These are phyloP conservation scores for Verticillium klebahnii DNA, from an alignment of 2,329 filamentous ascomycete genomes.

Conservation along the genomic window DNA sequence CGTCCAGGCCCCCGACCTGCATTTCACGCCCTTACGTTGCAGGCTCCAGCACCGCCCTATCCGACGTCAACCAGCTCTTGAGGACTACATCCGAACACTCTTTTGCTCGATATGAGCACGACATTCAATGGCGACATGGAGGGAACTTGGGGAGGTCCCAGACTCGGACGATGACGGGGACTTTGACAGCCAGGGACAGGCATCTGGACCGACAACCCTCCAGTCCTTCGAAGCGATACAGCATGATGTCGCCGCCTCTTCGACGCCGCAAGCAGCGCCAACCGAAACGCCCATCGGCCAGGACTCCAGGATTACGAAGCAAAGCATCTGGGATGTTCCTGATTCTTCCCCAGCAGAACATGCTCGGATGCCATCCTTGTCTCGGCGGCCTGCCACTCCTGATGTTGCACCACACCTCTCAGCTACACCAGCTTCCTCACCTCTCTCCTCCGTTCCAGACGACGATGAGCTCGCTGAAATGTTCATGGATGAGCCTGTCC, in stretches of 20 bases:
- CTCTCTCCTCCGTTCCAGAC: slow-evolving; percentile 26
- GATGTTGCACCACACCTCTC: neutral
- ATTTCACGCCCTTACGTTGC: neutral
- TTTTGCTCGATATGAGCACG: neutral
- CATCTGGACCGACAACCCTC: neutral
- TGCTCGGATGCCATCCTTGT: neutral
- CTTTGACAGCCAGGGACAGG: slow-evolving; percentile 29
- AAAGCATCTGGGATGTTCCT: slow-evolving; percentile 31
- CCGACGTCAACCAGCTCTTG: neutral
- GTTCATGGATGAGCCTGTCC: neutral
- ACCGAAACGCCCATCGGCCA: slow-evolving; percentile 2
- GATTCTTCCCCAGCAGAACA: slow-evolving; percentile 18
- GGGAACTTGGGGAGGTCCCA: slow-evolving; percentile 44
- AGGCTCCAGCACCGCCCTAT: neutral
- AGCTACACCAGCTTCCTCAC: slow-evolving; percentile 22
- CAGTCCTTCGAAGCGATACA: neutral
- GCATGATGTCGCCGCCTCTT: neutral
- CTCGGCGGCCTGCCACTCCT: neutral
- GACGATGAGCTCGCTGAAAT: slow-evolving; percentile 19
- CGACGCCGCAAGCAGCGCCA: slow-evolving; percentile 6
- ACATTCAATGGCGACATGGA: slow-evolving; percentile 39
- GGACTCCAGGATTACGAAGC: slow-evolving; percentile 3
- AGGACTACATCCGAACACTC: neutral
- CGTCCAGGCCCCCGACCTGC: neutral
- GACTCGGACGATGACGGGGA: slow-evolving; percentile 45